Base-by-base conservation (phyloP, 2,329 filamentous ascomycete genomes). In the Colletotrichum trifolii region DNA sequence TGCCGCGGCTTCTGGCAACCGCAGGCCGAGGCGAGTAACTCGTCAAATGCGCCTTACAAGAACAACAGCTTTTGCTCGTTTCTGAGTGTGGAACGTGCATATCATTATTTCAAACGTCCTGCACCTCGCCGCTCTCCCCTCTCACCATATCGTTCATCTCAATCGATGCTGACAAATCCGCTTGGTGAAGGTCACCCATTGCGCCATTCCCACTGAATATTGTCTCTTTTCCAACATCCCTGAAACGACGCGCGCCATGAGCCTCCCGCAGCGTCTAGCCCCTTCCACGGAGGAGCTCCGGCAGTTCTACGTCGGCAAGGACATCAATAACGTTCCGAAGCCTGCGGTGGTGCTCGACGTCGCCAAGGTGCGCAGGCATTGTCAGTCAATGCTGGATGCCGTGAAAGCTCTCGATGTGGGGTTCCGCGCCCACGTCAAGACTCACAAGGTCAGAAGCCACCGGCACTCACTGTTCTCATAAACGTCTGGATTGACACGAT, bases 341-440 rank as follows among this genome's bases (percentile, higher is more conserved):
- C 89, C 89, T 0, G 83, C 85, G 0, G 79, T 81, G 0, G 75
- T 90, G 4, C 71, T 91, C 0, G 87, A 91, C 67, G 71, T 76
- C 11, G 82, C 84, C 1, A 82, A 85, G 3, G 77, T 88, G 3
- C 73, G 75, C 4, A 75, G 81, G 4, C 88, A 91, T 64, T 91
- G 88, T 71, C 69, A 78, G 12, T 78, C 83, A 1, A 88, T 91
- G 83, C 79, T 87, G 0, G 70, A 80, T 0, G 81, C 86, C 0
- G 80, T 81, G 2, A 70, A 78, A 6, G 72, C 75, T 9, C 72
- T 90, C 0, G 78, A 77, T 0, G 78, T 90, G 0, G 81, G 77
- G 0, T 90, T 90, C 64, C 78, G 89, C 11, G 85, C 86, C 0
- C 89, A 91, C 69, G 81, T 90, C 6, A 91, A 91, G 73, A 89